phyloP scores from a whole-genome alignment of 2,329 filamentous ascomycete species.

The Arachnomyces sp. region DNA sequence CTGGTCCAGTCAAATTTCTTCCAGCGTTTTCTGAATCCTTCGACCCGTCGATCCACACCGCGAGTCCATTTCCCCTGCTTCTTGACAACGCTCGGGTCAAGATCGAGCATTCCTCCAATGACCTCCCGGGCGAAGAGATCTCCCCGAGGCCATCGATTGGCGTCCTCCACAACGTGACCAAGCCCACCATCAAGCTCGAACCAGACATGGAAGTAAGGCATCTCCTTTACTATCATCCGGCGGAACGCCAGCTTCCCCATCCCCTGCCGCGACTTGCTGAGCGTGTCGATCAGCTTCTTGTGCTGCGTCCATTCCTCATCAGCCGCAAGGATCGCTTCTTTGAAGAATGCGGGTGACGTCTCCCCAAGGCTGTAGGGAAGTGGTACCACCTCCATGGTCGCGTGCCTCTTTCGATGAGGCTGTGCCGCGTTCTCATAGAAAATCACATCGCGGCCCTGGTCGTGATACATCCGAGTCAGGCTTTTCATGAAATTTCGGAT shows the following conservation, averaged over 20 bases:
- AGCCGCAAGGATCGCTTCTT: slow-evolving; percentile 77
- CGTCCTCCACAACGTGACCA: slow-evolving; percentile 86
- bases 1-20: slow-evolving; percentile 85
- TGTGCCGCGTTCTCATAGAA: slow-evolving; percentile 96
- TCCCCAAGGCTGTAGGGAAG: slow-evolving; percentile 87
- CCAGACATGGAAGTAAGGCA: slow-evolving; percentile 98
- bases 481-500: slow-evolving; percentile 99
- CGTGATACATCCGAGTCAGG: slow-evolving; percentile 86
- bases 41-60: slow-evolving; percentile 57
- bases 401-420: slow-evolving; percentile 70
- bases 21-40: slow-evolving; percentile 77
- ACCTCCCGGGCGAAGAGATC: slow-evolving; percentile 91
- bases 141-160: slow-evolving; percentile 74
- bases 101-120: slow-evolving; percentile 83
- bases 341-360: slow-evolving; percentile 88
- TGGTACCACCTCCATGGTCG: slow-evolving; percentile 75
- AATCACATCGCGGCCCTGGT: slow-evolving; percentile 81
- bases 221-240: slow-evolving; percentile 76
- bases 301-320: slow-evolving; percentile 97
- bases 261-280: slow-evolving; percentile 48
- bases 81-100: slow-evolving; percentile 73
- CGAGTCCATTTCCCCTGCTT: slow-evolving; percentile 78
- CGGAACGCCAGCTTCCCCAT: slow-evolving; percentile 76
- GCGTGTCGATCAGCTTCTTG: slow-evolving; percentile 85
- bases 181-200: slow-evolving; percentile 86